Percentiles rank a stretch among this genome's conserved stretches.
Conservation (phyloP, 78 protist species). For the Goniomonas avonlea region DNA sequence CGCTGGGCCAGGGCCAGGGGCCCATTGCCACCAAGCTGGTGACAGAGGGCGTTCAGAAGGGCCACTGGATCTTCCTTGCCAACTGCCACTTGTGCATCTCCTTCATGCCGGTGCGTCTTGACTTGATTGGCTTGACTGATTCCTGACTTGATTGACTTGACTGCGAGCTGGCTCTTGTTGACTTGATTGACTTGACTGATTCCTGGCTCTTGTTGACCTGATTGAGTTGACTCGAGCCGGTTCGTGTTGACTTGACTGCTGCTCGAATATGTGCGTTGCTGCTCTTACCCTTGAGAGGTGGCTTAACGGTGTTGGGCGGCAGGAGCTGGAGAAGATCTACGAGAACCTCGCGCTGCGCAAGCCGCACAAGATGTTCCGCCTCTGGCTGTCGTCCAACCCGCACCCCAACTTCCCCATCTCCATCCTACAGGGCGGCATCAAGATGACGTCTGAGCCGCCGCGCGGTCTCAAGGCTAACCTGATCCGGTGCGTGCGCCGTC, state of each 20-base stretch:
- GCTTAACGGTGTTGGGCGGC: no score
- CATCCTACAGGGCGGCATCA: conserved; percentile 69
- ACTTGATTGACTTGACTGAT: no score
- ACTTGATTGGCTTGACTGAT: no score
- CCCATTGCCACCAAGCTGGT: conserved; percentile 50
- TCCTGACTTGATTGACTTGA: no score
- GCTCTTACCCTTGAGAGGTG: no score
- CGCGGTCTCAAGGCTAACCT: conserved; percentile 68
- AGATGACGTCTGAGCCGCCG: conserved; percentile 90
- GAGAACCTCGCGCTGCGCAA: conserved; percentile 13
- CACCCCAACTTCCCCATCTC: conserved; percentile 77
- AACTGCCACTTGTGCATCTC: conserved; percentile 74
- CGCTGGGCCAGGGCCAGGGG: conserved; percentile 81
- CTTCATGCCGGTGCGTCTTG: no score
- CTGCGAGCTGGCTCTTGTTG: no score
- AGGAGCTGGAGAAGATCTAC: conserved; percentile 57
- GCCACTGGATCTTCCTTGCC: conserved; percentile 72
- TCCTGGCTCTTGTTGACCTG: no score
- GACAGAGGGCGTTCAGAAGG: conserved; percentile 32
- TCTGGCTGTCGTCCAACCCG: conserved; percentile 81
- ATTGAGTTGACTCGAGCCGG: no score
- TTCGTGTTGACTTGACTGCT: no score
- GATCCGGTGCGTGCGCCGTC: no score
- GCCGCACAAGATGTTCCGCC: conserved; percentile 67
- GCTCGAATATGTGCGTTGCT: no score